phyloP scores from a whole-genome alignment of 2,329 filamentous ascomycete genomes.

The Pseudonectria buxi region DNA sequence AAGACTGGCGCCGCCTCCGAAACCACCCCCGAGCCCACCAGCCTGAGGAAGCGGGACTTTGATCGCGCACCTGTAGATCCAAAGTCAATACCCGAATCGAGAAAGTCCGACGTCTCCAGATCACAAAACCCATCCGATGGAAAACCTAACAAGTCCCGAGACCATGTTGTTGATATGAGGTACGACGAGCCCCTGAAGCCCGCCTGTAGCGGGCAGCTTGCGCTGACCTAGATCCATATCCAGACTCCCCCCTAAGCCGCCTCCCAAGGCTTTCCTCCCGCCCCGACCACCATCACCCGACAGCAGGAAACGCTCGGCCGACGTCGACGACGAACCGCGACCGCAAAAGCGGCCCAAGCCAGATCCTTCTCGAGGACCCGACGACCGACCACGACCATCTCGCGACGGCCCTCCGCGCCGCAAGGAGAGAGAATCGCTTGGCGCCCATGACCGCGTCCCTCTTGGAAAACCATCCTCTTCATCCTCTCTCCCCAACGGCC shows the following conservation, averaged over 20 bases:
- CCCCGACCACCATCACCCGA: constrained; percentile 36
- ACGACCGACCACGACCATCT: constrained; percentile 25
- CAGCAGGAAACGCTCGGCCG: constrained; percentile 40
- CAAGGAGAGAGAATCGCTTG: constrained; percentile 24
- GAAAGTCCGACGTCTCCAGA: constrained; percentile 18
- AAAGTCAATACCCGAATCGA: constrained; percentile 14
- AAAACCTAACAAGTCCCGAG: constrained; percentile 25
- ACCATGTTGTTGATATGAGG: constrained; percentile 25
- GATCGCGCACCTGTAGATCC: constrained; percentile 23
- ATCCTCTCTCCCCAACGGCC: constrained; percentile 32
- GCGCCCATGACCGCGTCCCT: constrained; percentile 22
- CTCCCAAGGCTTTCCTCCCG: constrained; percentile 24
- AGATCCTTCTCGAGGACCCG: constrained; percentile 27
- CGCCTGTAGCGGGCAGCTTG: not conserved
- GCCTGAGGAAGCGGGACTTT: constrained; percentile 25
- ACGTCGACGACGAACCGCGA: constrained; percentile 37
- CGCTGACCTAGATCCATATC: constrained; percentile 11
- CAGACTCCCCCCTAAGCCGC: constrained; percentile 32
- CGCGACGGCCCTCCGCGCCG: constrained; percentile 29
- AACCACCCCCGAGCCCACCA: constrained; percentile 30
- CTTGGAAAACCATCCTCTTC: constrained; percentile 14
- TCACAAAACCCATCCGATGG: constrained; percentile 18
- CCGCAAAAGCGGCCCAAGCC: constrained; percentile 40
- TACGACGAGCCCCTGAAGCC: constrained; percentile 9
- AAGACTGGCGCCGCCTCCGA: constrained; percentile 32